Evolutionary conservation across 345 rosid species (phyloP).

Genomic region (Heritiera fomes): DNA sequence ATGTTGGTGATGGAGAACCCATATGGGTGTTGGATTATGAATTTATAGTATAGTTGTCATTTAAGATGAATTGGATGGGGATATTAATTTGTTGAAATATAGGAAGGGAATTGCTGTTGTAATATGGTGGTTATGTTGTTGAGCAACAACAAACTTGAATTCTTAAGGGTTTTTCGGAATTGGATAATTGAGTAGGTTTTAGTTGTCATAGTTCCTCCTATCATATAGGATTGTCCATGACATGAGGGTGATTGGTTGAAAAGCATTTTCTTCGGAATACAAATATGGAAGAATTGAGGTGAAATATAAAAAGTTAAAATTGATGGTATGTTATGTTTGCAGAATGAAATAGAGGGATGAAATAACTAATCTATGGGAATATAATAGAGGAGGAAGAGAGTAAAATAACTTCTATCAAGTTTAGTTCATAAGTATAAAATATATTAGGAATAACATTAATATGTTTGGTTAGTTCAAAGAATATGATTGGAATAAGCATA

Average conservation of each 20-base stretch:
- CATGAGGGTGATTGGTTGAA: slow-evolving; percentile 1
- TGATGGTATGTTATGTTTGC: too few species aligned
- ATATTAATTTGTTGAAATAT: not conserved
- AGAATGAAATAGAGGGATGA: too few species aligned
- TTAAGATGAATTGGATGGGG: not conserved
- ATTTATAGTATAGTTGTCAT: not conserved
- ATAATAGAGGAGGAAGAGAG: too few species aligned
- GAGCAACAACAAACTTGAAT: not conserved
- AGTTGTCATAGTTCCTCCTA: not conserved
- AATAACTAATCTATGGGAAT: too few species aligned
- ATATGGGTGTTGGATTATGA: slow-evolving; percentile 3
- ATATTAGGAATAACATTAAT: too few species aligned
- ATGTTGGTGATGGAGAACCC: not conserved
- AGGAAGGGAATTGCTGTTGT: not conserved
- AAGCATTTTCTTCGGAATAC: not conserved
- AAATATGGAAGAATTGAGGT: slow-evolving; percentile 4
- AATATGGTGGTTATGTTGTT: not conserved
- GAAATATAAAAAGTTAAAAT: not conserved
- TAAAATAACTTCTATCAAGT: too few species aligned
- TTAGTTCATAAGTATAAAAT: too few species aligned
- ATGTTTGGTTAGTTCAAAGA: too few species aligned
- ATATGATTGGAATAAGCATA: too few species aligned
- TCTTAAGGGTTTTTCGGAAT: not conserved
- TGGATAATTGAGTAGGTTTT: not conserved
- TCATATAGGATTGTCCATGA: not conserved